A percentile compares a stretch with the other conserved stretches of the same genome.
phyloP scores from a whole-genome alignment of 169 alveolate species.

The Plasmodium coatneyi region DNA sequence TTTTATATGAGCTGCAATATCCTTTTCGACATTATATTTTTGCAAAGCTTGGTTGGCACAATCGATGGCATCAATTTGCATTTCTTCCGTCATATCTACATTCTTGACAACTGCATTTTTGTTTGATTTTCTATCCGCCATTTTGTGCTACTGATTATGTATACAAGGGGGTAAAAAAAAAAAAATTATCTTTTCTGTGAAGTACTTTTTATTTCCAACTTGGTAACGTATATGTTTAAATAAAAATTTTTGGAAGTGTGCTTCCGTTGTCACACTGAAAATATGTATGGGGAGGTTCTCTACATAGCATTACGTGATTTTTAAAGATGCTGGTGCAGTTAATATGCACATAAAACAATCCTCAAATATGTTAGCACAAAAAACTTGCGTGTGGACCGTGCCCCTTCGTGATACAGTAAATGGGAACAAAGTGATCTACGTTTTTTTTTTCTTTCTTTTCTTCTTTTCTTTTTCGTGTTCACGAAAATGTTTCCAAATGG shows the following conservation, averaged over 20 bases:
- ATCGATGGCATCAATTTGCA: conserved; percentile 98
- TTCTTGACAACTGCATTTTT: conserved; percentile 90
- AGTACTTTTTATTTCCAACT: neutral
- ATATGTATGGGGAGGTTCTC: neutral
- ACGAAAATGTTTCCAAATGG: neutral
- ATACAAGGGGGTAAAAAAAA: neutral
- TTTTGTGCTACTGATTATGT: conserved; percentile 6
- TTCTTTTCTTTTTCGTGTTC: neutral
- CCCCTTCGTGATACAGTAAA: neutral
- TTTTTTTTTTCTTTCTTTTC: neutral
- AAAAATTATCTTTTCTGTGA: neutral
- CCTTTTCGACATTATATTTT: conserved; percentile 95
- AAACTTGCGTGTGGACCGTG: neutral
- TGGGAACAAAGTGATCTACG: neutral
- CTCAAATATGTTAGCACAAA: neutral
- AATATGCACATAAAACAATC: neutral
- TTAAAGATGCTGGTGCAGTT: neutral
- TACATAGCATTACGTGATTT: neutral
- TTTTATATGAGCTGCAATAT: conserved; percentile 98
- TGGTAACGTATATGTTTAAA: neutral
- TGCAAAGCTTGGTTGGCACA: conserved; percentile 98
- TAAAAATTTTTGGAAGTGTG: neutral
- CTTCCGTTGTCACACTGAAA: neutral
- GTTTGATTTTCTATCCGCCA: conserved; percentile 87
- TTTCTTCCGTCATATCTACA: conserved; percentile 99